phyloP scores from a whole-genome alignment of 345 rosid species.

The Ceriops decandra region DNA sequence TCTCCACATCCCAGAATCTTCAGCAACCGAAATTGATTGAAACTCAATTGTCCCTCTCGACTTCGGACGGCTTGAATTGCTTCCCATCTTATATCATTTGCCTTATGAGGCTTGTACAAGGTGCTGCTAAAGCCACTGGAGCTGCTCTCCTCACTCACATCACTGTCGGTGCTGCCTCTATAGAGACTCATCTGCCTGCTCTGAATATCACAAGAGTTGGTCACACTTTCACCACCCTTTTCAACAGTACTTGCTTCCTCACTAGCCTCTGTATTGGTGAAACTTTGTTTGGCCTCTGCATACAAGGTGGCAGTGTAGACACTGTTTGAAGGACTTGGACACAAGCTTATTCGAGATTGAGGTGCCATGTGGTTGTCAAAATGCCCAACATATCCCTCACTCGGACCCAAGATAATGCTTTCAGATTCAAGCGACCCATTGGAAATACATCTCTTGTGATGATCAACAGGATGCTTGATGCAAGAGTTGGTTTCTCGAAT shows the following conservation, averaged over 20 bases:
- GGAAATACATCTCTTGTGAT: slow-evolving; percentile 33
- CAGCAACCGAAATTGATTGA: slow-evolving; percentile 59
- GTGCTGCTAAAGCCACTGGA: slow-evolving; percentile 63
- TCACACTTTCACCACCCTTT: slow-evolving; percentile 39
- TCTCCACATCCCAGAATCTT: slow-evolving; percentile 74
- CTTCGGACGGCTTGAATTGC: slow-evolving; percentile 65
- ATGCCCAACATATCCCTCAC: slow-evolving; percentile 32
- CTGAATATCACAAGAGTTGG: slow-evolving; percentile 45
- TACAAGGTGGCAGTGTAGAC: slow-evolving; percentile 49
- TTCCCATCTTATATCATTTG: slow-evolving; percentile 85
- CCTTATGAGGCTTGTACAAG: slow-evolving; percentile 74
- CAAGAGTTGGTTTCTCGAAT: slow-evolving; percentile 28
- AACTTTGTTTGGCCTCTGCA: slow-evolving; percentile 72
- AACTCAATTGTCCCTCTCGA: slow-evolving; percentile 45
- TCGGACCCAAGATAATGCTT: slow-evolving; percentile 28
- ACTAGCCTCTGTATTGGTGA: slow-evolving; percentile 68
- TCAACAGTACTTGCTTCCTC: slow-evolving; percentile 55
- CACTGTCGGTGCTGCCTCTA: slow-evolving; percentile 83
- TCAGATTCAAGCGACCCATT: slow-evolving; percentile 41
- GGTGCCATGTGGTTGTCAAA: slow-evolving; percentile 30
- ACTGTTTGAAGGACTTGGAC: slow-evolving; percentile 67
- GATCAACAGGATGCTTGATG: slow-evolving; percentile 33
- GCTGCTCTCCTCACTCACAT: slow-evolving; percentile 90
- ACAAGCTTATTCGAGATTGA: slow-evolving; percentile 40
- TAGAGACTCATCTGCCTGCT: slow-evolving; percentile 64